A percentile compares a stretch with the other conserved stretches of the same genome.
phyloP scores from a whole-genome alignment of 225 moss, liverwort and hornwort species.

The Marchantia paleacea region DNA sequence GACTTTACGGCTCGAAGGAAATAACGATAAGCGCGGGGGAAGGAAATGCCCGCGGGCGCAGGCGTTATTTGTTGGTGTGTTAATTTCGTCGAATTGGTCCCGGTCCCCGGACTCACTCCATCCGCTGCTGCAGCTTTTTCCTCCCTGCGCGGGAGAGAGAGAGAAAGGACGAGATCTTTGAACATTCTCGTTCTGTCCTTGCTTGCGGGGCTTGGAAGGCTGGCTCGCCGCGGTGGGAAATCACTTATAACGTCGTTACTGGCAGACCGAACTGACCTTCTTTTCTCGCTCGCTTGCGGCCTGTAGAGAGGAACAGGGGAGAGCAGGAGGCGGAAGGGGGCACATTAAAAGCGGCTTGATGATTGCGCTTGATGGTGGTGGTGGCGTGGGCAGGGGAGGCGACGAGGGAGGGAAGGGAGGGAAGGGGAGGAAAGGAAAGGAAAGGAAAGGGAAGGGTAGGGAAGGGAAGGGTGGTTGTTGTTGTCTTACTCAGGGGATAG shows the following conservation, averaged over 20 bases:
- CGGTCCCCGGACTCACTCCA: too few relatives aligned
- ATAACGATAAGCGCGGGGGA: not conserved
- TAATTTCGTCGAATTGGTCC: not conserved
- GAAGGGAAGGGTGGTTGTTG: too few relatives aligned
- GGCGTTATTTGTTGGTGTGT: not conserved
- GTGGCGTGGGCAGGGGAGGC: not conserved
- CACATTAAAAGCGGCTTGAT: not conserved
- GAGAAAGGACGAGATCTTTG: not conserved
- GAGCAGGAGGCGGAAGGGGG: not conserved
- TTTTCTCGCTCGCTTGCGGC: not conserved
- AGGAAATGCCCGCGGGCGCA: slow-evolving; percentile 18
- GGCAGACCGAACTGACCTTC: not conserved
- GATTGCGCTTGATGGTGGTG: not conserved
- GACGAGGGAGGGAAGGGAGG: not conserved
- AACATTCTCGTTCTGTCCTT: not conserved
- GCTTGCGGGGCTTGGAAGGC: not conserved
- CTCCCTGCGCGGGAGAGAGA: not conserved
- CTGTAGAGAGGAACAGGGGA: not conserved
- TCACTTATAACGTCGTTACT: not conserved
- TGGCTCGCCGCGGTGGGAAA: not conserved
- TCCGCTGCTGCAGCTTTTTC: not conserved
- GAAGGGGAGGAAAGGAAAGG: not conserved
- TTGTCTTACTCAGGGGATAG: not conserved
- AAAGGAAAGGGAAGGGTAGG: not conserved
- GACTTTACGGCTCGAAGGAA: not conserved